Evolutionary conservation across 306 rosid genomes (phyloP).

Genomic region (Pyrus communis): DNA sequence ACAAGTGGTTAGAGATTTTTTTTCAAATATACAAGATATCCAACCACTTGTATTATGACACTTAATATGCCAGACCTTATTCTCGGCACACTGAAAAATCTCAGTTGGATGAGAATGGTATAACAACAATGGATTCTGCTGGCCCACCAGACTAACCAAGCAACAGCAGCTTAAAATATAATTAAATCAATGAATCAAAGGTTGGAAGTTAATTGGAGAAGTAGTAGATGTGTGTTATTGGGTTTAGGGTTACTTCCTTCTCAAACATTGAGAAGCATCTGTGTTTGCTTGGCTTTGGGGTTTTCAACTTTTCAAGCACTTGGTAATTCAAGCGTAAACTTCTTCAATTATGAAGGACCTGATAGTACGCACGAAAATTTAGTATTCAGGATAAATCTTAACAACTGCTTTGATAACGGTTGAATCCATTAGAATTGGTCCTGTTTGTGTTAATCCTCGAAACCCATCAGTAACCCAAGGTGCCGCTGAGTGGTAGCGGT

Average conservation of each 20-base stretch:
- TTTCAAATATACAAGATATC: too few species aligned
- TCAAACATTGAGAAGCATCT: background rate
- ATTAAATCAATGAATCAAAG: too few species aligned
- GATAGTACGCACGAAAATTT: background rate
- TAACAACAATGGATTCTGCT: slow-evolving; percentile 13
- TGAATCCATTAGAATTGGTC: too few species aligned
- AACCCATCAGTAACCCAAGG: too few species aligned
- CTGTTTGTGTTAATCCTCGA: too few species aligned
- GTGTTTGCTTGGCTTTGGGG: slow-evolving; percentile 9
- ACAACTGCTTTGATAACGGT: too few species aligned
- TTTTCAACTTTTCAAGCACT: background rate
- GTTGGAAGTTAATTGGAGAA: background rate
- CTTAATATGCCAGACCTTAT: too few species aligned
- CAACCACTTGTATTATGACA: too few species aligned
- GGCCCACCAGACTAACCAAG: slow-evolving; percentile 22
- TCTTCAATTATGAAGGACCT: background rate
- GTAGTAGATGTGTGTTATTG: background rate
- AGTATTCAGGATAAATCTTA: too few species aligned
- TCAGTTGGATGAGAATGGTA: background rate
- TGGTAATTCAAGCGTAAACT: background rate
- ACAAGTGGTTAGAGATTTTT: too few species aligned
- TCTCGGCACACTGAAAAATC: too few species aligned
- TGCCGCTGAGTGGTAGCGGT: too few species aligned
- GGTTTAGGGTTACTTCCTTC: background rate
- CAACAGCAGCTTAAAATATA: background rate